Evolutionary conservation across 129 eudicot species (phyloP).

Genomic region (Helichrysum umbraculigerum): DNA sequence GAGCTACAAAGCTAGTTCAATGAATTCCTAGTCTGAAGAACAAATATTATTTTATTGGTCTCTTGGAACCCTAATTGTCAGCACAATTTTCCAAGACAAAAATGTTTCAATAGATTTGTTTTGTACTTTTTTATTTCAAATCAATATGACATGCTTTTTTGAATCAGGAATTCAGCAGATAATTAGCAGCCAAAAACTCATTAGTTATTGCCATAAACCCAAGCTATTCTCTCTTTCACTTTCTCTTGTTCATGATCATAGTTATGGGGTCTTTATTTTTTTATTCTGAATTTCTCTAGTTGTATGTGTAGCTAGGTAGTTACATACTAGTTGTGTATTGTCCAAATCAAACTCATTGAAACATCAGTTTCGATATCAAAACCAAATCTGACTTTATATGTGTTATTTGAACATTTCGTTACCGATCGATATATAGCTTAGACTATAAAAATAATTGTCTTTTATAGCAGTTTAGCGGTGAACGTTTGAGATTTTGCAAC

Average conservation of each 20-base stretch:
- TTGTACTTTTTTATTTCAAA: constrained; percentile 27
- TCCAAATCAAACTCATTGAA: background rate
- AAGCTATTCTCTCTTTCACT: background rate
- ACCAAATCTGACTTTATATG: too few species aligned
- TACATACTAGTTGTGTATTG: background rate
- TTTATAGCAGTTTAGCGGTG: background rate
- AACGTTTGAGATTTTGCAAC: background rate
- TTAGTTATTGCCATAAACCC: constrained; percentile 9
- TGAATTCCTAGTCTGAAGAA: constrained; percentile 21
- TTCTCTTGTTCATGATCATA: constrained; percentile 18
- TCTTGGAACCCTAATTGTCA: constrained; percentile 40
- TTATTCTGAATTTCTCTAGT: background rate
- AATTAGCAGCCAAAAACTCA: background rate
- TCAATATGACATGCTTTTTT: constrained; percentile 14
- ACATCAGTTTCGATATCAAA: background rate
- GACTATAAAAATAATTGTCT: background rate
- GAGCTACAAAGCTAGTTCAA: constrained; percentile 25
- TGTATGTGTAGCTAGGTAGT: background rate
- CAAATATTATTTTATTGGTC: constrained; percentile 3
- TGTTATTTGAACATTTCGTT: background rate
- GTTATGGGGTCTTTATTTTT: constrained; percentile 1
- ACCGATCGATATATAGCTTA: background rate
- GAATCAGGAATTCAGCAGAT: constrained; percentile 12
- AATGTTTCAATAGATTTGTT: constrained; percentile 16
- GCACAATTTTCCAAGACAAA: constrained; percentile 29